Percentiles rank a stretch among this genome's conserved stretches.
These are phyloP conservation scores for Coprinopsis sp. DNA, from an alignment of 768 basidiomycete species.

Conservation along the genomic window DNA sequence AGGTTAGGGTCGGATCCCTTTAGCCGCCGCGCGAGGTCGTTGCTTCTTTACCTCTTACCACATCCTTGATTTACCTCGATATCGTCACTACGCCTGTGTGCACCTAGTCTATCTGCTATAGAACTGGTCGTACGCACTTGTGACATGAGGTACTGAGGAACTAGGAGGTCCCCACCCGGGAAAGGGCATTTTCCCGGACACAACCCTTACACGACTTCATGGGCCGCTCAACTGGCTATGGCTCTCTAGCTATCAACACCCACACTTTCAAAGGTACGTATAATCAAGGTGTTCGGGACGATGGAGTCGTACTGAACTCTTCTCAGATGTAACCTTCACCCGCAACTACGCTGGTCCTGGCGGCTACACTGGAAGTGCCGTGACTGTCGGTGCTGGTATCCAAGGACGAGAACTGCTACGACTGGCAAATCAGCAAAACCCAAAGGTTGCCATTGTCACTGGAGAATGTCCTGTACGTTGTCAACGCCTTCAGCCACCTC, in stretches of 20 bases:
- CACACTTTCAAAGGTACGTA: slow-evolving; percentile 13
- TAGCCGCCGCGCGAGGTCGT: neutral
- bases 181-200: too few species aligned
- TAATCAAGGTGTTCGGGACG: neutral
- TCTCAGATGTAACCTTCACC: slow-evolving; percentile 14
- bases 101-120: too few species aligned
- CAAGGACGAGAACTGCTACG: slow-evolving; percentile 11
- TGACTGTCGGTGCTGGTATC: slow-evolving; percentile 18
- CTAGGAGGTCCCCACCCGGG: too few species aligned
- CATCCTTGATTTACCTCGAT: too few species aligned
- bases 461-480: slow-evolving; percentile 16
- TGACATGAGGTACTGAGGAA: too few species aligned
- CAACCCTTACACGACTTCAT: too few species aligned
- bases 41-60: neutral
- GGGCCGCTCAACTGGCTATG: slow-evolving; percentile 19
- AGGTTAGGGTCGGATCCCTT: too few species aligned
- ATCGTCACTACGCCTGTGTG: too few species aligned
- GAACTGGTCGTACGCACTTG: too few species aligned
- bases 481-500: neutral
- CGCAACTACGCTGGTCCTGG: slow-evolving; percentile 14
- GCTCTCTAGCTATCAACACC: slow-evolving; percentile 18
- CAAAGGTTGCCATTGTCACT: slow-evolving; percentile 12
- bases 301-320: neutral
- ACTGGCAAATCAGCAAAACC: slow-evolving; percentile 13
- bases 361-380: slow-evolving; percentile 15